phyloP scores from a whole-genome alignment of 495 filamentous ascomycete species.

The Aspergillus asperescens region DNA sequence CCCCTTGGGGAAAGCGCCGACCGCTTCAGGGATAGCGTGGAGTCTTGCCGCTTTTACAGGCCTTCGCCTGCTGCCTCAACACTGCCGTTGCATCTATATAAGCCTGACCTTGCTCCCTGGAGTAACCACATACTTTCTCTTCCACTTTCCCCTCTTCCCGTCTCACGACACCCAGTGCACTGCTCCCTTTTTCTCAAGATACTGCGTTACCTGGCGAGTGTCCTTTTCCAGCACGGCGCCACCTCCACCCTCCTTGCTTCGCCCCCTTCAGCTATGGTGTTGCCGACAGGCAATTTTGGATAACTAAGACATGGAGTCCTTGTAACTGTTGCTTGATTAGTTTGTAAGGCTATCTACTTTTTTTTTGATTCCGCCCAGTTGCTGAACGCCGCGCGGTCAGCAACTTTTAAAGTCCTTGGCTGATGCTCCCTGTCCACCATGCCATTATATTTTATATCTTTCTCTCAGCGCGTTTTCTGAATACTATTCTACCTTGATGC shows the following conservation, averaged over 20 bases:
- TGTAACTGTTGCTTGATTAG: not conserved
- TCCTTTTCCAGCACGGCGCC: not conserved
- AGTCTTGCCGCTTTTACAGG: not conserved
- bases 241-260: not conserved
- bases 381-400: no score
- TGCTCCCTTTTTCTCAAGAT: not conserved
- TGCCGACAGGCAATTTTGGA: not conserved
- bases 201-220: not conserved
- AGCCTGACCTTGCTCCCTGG: not conserved
- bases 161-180: not conserved
- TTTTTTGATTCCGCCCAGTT: no score
- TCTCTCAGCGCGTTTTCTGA: no score
- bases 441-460: no score
- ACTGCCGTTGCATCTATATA: not conserved
- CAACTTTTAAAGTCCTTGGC: no score
- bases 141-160: not conserved
- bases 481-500: no score
- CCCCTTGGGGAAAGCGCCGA: no score
- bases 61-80: not conserved
- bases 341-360: not conserved
- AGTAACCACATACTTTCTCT: not conserved
- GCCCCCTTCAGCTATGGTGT: not conserved
- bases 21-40: constrained; percentile 4
- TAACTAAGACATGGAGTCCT: not conserved
- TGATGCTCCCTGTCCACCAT: no score